These are phyloP conservation scores for Capsella rubella DNA, from an alignment of 441 rosid species.

Conservation along the genomic window DNA sequence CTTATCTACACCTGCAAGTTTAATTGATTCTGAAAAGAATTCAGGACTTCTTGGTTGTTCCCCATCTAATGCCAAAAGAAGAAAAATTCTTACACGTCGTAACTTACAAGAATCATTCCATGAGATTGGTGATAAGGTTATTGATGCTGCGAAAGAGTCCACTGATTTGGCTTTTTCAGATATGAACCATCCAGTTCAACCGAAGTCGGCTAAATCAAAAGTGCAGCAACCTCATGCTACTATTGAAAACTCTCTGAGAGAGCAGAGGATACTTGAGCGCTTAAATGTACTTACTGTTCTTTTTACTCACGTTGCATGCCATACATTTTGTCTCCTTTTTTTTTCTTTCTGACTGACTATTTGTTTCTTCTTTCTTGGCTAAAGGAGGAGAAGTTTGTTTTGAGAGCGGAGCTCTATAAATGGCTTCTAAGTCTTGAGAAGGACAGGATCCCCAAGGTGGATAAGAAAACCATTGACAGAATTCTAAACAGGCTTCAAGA, in stretches of 20 bases:
- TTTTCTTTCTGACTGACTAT: slow-evolving; percentile 24
- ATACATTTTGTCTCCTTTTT: background rate
- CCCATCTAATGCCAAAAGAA: slow-evolving; percentile 47
- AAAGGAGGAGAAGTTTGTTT: slow-evolving; percentile 81
- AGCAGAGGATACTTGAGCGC: slow-evolving; percentile 84
- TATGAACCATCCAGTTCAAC: slow-evolving; percentile 37
- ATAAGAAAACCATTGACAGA: slow-evolving; percentile 85
- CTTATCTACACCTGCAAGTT: slow-evolving; percentile 50
- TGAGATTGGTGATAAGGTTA: slow-evolving; percentile 46
- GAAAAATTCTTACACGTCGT: slow-evolving; percentile 44
- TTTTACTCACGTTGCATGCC: background rate
- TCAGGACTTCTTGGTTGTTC: slow-evolving; percentile 51
- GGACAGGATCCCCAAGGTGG: slow-evolving; percentile 74
- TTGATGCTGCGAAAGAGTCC: slow-evolving; percentile 52
- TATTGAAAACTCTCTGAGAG: slow-evolving; percentile 78
- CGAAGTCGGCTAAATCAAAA: slow-evolving; percentile 50
- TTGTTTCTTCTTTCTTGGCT: slow-evolving; percentile 47
- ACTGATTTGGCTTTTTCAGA: slow-evolving; percentile 49
- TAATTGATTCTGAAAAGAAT: slow-evolving; percentile 48
- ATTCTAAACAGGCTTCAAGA: slow-evolving; percentile 82
- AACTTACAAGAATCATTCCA: slow-evolving; percentile 50
- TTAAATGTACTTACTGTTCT: slow-evolving; percentile 61
- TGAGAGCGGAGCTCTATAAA: slow-evolving; percentile 80
- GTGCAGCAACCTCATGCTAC: slow-evolving; percentile 58
- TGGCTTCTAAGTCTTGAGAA: slow-evolving; percentile 90